Base-by-base conservation (phyloP, 192 early-diverging fungal species). In the Diversispora epigaea region DNA sequence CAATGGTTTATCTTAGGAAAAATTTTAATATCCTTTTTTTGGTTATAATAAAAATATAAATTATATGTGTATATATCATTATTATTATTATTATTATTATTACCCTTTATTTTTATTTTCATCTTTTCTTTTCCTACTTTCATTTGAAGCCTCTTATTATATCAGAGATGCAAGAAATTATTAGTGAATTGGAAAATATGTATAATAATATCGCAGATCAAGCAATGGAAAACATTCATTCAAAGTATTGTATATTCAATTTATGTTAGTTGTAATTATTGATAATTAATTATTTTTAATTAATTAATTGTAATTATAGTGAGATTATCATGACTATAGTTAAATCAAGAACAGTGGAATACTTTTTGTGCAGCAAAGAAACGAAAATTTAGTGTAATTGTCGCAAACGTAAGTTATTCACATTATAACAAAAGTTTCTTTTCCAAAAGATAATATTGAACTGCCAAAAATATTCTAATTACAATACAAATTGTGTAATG, bases 301-400 rank as follows among this genome's bases (percentile, higher is more conserved):
- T 43, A 6, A 77, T 11, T 32, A 17, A 17, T 54, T 11, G 4
- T 10, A 10, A 70, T 73, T 44, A 15, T 79, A 95, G 94, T 78
- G 97, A 99, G 80, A 92, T 99, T 47, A 94, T 99, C 58, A 86
- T 99, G 91, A 99, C 95, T 2, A 85, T 93, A 54, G 96, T 95
- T 21, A 80, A 87, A 56, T 97, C 97, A n/a, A 83, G 79, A 57
- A 94, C 95, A 4, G 95, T 96, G 15, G 88, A 91, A 73, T 73
- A 82, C 46, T 99, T 97, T 77, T 84, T 99, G 75, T 63, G 95
- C 95, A 1, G 93, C 95, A 32, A 84, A 86, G 54, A 90, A 91
- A 46, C 88, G 93, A 78, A 92, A 92, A 77, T 96, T 99, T 82
- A 91, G 94, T 68, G 95, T 99, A 17, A 90, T 99, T 56, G 92